A percentile compares a stretch with the other conserved stretches of the same genome.
Conservation (phyloP, 2,329 filamentous ascomycete genomes). For the Arthrobotrys entomopaga region DNA sequence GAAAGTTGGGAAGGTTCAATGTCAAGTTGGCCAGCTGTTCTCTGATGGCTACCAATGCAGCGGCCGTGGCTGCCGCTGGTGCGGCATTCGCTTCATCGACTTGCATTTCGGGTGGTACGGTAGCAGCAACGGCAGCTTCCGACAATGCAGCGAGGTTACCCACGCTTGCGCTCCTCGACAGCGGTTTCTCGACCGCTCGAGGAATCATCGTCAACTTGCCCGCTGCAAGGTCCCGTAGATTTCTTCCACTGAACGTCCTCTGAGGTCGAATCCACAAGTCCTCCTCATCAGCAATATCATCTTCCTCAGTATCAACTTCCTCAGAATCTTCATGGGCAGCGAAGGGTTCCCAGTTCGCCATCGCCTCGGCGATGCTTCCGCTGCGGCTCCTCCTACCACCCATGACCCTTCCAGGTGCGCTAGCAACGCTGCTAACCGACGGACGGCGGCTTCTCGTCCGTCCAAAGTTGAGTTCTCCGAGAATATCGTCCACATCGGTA, state of each 20-base stretch:
- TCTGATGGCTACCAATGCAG: slow-evolving; percentile 70
- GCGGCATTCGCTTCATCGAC: slow-evolving; percentile 61
- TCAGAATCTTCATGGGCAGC: slow-evolving; percentile 63
- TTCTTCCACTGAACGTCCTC: slow-evolving; percentile 59
- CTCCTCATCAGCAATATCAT: slow-evolving; percentile 59
- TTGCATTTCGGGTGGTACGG: slow-evolving; percentile 41
- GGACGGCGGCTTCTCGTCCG: slow-evolving; percentile 69
- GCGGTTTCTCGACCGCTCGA: slow-evolving; percentile 39
- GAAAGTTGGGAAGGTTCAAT: slow-evolving; percentile 79
- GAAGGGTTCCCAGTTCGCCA: slow-evolving; percentile 57
- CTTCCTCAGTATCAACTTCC: slow-evolving; percentile 62
- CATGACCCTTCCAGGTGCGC: slow-evolving; percentile 62
- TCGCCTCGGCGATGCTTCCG: slow-evolving; percentile 63
- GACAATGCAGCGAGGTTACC: slow-evolving; percentile 61
- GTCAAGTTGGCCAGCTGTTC: slow-evolving; percentile 79
- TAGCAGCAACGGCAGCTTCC: slow-evolving; percentile 54
- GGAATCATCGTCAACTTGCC: slow-evolving; percentile 52
- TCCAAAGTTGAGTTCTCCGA: slow-evolving; percentile 68
- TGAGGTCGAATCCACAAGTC: slow-evolving; percentile 61
- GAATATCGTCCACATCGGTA: slow-evolving; percentile 70
- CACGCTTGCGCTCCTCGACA: slow-evolving; percentile 40
- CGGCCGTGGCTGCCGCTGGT: slow-evolving; percentile 71
- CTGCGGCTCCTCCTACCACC: slow-evolving; percentile 64
- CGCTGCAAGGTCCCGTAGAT: slow-evolving; percentile 48
- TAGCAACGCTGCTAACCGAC: slow-evolving; percentile 73